Evolutionary conservation across 2,329 filamentous ascomycete species (phyloP).

Genomic region (Arthrobotrys entomopaga): DNA sequence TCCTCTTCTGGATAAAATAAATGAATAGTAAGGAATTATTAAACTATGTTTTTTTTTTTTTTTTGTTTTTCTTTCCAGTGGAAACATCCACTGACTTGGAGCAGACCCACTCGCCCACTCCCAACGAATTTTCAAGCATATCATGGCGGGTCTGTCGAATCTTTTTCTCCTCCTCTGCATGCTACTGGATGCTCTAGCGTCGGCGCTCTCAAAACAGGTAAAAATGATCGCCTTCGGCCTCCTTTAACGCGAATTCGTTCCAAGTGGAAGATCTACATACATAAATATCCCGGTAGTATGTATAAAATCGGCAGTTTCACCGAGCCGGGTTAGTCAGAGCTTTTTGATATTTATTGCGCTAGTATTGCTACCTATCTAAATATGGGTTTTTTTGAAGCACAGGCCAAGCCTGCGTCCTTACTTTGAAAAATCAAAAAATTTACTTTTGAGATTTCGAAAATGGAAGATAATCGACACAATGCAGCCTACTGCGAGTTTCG

Average conservation of each 20-base stretch:
- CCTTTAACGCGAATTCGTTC: background rate
- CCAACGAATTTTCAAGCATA: too few relatives aligned
- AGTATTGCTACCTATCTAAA: too few relatives aligned
- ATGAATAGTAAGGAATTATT: background rate
- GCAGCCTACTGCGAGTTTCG: slow-evolving; percentile 9
- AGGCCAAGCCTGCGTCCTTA: background rate
- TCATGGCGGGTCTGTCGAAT: background rate
- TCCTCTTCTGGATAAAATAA: background rate
- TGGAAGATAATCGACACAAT: slow-evolving; percentile 37
- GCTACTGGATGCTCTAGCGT: background rate
- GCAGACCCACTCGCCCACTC: slow-evolving; percentile 1
- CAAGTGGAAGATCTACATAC: slow-evolving; percentile 6
- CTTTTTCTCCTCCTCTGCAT: background rate
- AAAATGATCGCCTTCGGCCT: background rate
- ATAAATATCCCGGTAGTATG: background rate
- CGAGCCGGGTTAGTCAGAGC: background rate
- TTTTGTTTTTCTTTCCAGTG: background rate
- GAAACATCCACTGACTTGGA: background rate
- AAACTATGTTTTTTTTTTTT: background rate
- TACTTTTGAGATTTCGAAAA: slow-evolving; percentile 4
- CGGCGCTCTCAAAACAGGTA: slow-evolving; percentile 4
- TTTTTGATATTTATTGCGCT: too few relatives aligned
- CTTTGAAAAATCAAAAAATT: background rate
- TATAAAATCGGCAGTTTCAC: slow-evolving; percentile 1
- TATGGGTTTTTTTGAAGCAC: too few relatives aligned